Base-by-base conservation (phyloP, 768 basidiomycete genomes). In the Tricholoma sp. region DNA sequence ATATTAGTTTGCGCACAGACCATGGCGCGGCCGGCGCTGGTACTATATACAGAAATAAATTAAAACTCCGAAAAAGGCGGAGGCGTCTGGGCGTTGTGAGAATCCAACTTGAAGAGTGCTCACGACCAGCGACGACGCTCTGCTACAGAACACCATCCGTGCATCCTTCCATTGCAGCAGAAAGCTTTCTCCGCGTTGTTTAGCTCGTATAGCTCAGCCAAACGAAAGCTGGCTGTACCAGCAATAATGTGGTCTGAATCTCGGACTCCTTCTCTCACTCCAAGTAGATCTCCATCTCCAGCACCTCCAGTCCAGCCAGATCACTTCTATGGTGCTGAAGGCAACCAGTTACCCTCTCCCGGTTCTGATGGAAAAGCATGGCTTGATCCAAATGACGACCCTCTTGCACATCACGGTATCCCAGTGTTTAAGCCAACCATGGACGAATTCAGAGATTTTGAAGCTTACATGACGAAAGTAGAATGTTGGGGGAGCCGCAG, bases 361-460 rank as follows among this genome's bases (percentile, higher is more conserved):
- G 69, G 79, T 59, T 85, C 85, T 2, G 80, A 83, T 59, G 82
- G 82, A 27, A 79, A 79, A 59, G 74, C 78, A 35, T 89, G 85
- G 83, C 76, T 91, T 32, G 81, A 84, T 62, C 91, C 91, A n/a
- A 77, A 78, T 27, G 89, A 91, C 65, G 91, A 93, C 75, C 89
- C 84, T 22, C 67, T 85, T 27, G 90, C 91, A 0, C 82, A 86
- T 64, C 88, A 90, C 50, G 97, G 96, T 35, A 96, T 98, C 47
- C 97, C 96, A 5, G 94, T 99, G 10, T 99, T 99, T 80, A 89
- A 85, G 68, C 97, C 97, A 8, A 84, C 89, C 1, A 88, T 95
- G 84, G 86, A 88, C 52, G 93, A 98, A 64, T 97, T 97, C 64
- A 69, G 77, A 59, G 91, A 94, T 72, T 98, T 98, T 70, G 96